A percentile compares a stretch with the other conserved stretches of the same genome.
Conservation (phyloP, 179 eudicot genomes). For the Spergularia azorica region DNA sequence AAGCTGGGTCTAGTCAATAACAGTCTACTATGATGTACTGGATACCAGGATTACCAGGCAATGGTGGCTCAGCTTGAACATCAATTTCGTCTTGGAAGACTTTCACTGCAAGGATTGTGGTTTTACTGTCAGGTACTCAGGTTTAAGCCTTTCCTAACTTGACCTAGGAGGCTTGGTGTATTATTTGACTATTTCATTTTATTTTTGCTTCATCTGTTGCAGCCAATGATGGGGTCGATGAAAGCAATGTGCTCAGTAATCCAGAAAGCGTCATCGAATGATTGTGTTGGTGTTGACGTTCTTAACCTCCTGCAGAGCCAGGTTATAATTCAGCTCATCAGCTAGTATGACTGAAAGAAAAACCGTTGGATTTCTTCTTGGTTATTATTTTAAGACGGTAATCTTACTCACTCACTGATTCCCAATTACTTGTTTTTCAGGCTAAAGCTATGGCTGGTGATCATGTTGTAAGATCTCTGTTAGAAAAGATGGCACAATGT, state of each 20-base stretch:
- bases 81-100: constrained; percentile 83
- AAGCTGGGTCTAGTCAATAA: constrained; percentile 10
- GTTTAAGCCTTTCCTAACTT: constrained; percentile 38
- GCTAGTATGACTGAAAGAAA: constrained; percentile 9
- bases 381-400: not conserved
- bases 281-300: constrained; percentile 73
- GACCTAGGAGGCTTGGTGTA: constrained; percentile 12
- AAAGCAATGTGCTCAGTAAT: constrained; percentile 80
- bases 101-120: constrained; percentile 95
- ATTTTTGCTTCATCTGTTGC: constrained; percentile 21
- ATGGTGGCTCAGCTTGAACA: constrained; percentile 99
- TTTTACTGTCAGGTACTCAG: constrained; percentile 71
- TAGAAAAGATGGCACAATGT: constrained; percentile 82
- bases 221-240: constrained; percentile 96
- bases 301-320: constrained; percentile 95
- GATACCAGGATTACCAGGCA: constrained; percentile 89
- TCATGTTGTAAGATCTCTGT: constrained; percentile 79
- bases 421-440: constrained; percentile 39
- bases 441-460: constrained; percentile 98
- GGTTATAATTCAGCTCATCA: constrained; percentile 40
- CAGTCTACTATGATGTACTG: constrained; percentile 17
- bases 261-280: constrained; percentile 63
- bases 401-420: constrained; percentile 1
- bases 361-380: constrained; percentile 4
- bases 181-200: not conserved